phyloP scores from a whole-genome alignment of 352 stramenopile genomes.

The Phytophthora hybrid region DNA sequence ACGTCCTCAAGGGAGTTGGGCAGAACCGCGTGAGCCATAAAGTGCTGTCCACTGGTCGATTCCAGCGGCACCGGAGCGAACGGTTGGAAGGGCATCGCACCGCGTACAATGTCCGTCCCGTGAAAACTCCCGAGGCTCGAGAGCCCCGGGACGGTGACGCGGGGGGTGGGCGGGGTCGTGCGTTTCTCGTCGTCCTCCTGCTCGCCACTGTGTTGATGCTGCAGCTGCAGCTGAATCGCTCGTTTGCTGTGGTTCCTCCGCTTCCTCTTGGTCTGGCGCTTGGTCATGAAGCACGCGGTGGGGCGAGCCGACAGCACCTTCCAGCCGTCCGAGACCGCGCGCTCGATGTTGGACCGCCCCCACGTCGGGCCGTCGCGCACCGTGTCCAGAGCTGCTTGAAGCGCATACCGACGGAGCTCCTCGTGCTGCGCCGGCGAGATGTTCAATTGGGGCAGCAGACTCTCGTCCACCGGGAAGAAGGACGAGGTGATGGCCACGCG shows the following conservation, averaged over 20 bases:
- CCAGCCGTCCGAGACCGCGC: constrained; percentile 57
- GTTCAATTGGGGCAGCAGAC: constrained; percentile 54
- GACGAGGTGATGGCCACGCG: constrained; percentile 45
- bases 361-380: constrained; percentile 71
- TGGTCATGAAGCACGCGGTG: constrained; percentile 66
- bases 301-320: constrained; percentile 56
- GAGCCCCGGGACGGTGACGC: constrained; percentile 31
- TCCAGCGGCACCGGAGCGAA: constrained; percentile 35
- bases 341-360: constrained; percentile 65
- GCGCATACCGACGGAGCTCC: constrained; percentile 67
- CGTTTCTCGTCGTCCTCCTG: constrained; percentile 35
- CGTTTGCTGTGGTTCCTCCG: constrained; percentile 22
- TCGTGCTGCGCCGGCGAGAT: constrained; percentile 65
- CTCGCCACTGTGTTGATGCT: constrained; percentile 8
- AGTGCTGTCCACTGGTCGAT: constrained; percentile 50
- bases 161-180: constrained; percentile 19
- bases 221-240: neutral
- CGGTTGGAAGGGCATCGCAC: constrained; percentile 20
- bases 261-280: constrained; percentile 51
- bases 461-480: constrained; percentile 68
- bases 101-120: constrained; percentile 13
- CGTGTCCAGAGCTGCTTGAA: constrained; percentile 56
- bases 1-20: constrained; percentile 76
- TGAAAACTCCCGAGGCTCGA: constrained; percentile 40
- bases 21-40: constrained; percentile 67